Base-by-base conservation (phyloP, 306 rosid species). In the Lathyrus tuberosus region DNA sequence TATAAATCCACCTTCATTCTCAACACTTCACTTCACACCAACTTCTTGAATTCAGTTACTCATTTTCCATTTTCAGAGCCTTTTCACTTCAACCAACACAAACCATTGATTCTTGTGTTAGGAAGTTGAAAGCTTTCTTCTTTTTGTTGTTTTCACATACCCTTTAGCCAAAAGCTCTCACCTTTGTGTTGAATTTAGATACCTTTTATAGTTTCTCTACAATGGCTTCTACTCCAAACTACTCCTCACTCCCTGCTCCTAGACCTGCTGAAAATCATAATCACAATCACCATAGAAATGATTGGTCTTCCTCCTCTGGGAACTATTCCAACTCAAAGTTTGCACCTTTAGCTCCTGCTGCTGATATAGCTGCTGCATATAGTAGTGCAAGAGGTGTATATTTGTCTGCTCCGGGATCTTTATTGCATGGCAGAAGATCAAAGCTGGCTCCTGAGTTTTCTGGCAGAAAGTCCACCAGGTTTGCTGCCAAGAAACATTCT, bases 381-480 rank as follows among this genome's bases (percentile, higher is more conserved):
- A 16, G 26, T 31, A 14, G 28, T 13, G 77, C 69, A 11, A 33
- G 26, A 43, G 6, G 48, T 14, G 40, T 41, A 80, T 30, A 53
- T 26, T 76, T 57, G 10, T 78, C 89, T 48, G 76, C 87, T 0
- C 73, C 90, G n/a, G 62, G 90, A 10, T 76, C 87, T 10, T 57
- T 86, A 10, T 63, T 82, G 3, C 83, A 84, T 1, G 43, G 80
- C 62, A 77, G 82, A n/a, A 75, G 77, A 28, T 81, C 89, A 1
- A 84, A 78, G 26, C 89, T 90, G 1, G 88, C 80, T 3, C 73
- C 86, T 1, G 95, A 79, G 42, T 93, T 93, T 53, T 85, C 98
- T 0, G 97, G 96, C 52, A 87, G 94, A 56, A 92, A 88, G 8
- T 86, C 97, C 7, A 93, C 93, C 67, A 83, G 97, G 47, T 81